Evolutionary conservation across 441 rosid species (phyloP).

Genomic region (Pelargonium myrrhifolium): DNA sequence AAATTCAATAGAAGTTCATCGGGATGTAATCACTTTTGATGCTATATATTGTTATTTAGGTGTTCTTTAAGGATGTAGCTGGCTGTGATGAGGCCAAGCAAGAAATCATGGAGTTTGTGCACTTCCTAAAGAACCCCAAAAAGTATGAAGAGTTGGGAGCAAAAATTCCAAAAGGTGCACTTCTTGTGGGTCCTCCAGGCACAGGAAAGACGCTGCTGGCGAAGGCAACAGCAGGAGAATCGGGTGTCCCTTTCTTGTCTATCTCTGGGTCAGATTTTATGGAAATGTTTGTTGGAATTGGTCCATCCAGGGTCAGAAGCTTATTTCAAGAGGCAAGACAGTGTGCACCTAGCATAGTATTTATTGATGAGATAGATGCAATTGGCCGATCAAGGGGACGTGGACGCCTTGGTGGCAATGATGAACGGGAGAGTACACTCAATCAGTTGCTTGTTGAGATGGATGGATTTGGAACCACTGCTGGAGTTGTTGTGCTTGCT

Average conservation of each 20-base stretch:
- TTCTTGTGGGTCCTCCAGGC: constrained; percentile 63
- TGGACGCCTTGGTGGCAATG: constrained; percentile 56
- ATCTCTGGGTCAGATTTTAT: constrained; percentile 64
- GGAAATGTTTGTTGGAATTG: constrained; percentile 70
- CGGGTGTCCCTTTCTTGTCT: constrained; percentile 56
- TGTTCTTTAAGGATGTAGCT: constrained; percentile 57
- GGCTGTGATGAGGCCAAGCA: constrained; percentile 76
- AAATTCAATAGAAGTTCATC: neutral
- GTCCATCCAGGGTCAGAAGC: constrained; percentile 61
- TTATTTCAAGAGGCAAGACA: constrained; percentile 66
- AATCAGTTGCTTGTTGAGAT: too few relatives aligned
- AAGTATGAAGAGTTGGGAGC: constrained; percentile 61
- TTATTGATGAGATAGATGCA: constrained; percentile 63
- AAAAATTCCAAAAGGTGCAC: constrained; percentile 64
- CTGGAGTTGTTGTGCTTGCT: constrained; percentile 63
- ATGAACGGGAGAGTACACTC: constrained; percentile 61
- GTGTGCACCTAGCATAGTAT: constrained; percentile 55
- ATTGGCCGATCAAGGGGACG: constrained; percentile 64
- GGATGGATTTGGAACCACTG: constrained; percentile 69
- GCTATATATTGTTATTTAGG: constrained; percentile 28
- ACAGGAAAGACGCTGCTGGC: constrained; percentile 70
- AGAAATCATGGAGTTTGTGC: constrained; percentile 69
- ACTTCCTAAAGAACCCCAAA: constrained; percentile 61
- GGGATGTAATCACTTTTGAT: constrained; percentile 13
- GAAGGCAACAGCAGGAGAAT: constrained; percentile 69